Evolutionary conservation across 345 rosid genomes (phyloP).

Genomic region (Adansonia digitata): DNA sequence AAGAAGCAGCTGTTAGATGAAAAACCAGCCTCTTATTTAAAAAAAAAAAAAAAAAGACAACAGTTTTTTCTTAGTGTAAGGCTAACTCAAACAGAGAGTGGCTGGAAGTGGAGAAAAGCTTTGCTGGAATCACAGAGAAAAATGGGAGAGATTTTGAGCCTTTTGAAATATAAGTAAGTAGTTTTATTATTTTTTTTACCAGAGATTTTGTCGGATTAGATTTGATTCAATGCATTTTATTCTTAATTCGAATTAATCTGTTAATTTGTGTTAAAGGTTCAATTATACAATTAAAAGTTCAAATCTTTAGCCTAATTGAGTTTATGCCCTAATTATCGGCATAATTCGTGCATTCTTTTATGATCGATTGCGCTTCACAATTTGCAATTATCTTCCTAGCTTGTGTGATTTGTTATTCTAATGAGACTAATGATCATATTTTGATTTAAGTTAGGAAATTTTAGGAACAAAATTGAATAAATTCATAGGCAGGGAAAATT

Average conservation of each 20-base stretch:
- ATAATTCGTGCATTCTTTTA: neutral
- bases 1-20: too few relatives aligned
- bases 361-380: neutral
- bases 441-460: neutral
- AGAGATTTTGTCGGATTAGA: neutral
- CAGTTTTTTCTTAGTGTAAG: too few relatives aligned
- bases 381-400: neutral
- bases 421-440: neutral
- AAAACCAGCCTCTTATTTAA: too few relatives aligned
- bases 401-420: neutral
- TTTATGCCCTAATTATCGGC: neutral
- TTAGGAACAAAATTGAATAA: neutral
- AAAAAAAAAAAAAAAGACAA: too few relatives aligned
- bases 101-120: slow-evolving; percentile 23
- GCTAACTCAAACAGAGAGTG: too few relatives aligned
- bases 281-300: neutral
- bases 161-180: neutral
- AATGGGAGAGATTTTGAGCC: neutral
- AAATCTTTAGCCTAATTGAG: neutral
- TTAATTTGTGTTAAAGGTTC: neutral
- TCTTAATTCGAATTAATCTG: neutral
- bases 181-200: neutral
- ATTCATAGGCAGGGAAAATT: too few relatives aligned
- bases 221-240: neutral
- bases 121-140: neutral